Percentiles rank a stretch among this genome's conserved stretches.
These are phyloP conservation scores for Multifurca ochricompacta DNA, from an alignment of 768 basidiomycete genomes.

Conservation along the genomic window DNA sequence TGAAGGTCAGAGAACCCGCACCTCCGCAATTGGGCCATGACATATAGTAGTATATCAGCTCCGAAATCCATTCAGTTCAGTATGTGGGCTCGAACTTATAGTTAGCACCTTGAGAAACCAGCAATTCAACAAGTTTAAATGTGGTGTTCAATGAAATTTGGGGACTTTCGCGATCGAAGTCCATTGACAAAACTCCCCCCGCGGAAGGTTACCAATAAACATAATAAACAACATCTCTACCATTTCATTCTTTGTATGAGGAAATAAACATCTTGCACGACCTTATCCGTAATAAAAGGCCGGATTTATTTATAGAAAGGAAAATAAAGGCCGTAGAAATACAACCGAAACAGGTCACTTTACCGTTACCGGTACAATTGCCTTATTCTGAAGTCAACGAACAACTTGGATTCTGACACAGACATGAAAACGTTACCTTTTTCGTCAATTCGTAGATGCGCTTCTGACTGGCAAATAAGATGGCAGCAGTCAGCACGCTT, in stretches of 20 bases:
- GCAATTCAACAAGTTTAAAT: no score
- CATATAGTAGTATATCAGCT: no score
- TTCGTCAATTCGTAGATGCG: slow-evolving; percentile 72
- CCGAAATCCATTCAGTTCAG: no score
- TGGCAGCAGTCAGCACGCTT: slow-evolving; percentile 88
- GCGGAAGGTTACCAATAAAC: no score
- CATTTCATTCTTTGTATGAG: neutral
- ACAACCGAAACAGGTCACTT: neutral
- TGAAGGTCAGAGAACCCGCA: no score
- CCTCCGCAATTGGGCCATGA: no score
- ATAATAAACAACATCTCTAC: no score
- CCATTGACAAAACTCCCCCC: no score
- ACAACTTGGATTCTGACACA: neutral
- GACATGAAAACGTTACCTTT: slow-evolving; percentile 27
- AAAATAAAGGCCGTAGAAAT: neutral
- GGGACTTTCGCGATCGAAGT: no score
- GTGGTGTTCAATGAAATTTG: no score
- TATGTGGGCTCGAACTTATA: no score
- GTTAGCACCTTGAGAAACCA: no score
- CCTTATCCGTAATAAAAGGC: neutral
- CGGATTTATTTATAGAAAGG: neutral
- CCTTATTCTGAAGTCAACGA: neutral
- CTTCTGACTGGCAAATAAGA: slow-evolving; percentile 85
- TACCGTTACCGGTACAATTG: neutral
- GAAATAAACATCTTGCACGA: neutral